Base-by-base conservation (phyloP, 2,329 filamentous ascomycete genomes). In the Immersiporthe knoxdaviesiana region DNA sequence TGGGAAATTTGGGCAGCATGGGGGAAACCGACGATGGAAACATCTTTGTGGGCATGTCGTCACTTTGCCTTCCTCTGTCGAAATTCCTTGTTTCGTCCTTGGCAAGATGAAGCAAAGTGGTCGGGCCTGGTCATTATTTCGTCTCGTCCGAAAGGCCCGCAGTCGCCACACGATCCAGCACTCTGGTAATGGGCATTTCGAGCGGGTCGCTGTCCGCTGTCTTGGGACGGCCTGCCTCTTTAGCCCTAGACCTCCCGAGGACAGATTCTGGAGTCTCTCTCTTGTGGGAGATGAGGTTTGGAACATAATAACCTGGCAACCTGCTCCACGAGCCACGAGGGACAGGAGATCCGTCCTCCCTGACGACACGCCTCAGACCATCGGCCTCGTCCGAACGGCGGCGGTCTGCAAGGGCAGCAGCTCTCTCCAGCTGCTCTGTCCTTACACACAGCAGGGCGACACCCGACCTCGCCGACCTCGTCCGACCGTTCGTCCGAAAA, bases 221-320 rank as follows among this genome's bases (percentile, higher is more conserved):
- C 30, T 27, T 64, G 66, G 61, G 64, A 68, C 37, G 60, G 66
- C 66, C 66, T 68, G 37, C 61, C 62, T 68, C 18, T 56, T 68
- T 61, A 18, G 41, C 66, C 52, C 59, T 68, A 59, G 66, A 68
- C 39, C n/a, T 44, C 37, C 65, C 65, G 54, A 61, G 44, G 39
- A 52, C 59, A 30, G 58, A 54, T 30, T 44, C 18, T n/a, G 35
- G 12, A 35, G 32, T 16, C 21, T 52, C 30, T 16, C 21, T 37
- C 30, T 12, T 18, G 2, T 21, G 18, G 14, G 30, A 52, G 41
- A 63, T 5, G 41, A 50, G 44, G 21, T 32, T 35, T 24, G 16
- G 44, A 11, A n/a, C 62, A 64, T 37, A 54, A 18, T 27, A 62
- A 39, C n/a, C 21, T 32, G n/a, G 24, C 24, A 18, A 35, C 44